phyloP scores from a whole-genome alignment of 225 moss, liverwort and hornwort species.

The Pseudoscleropodium purum region DNA sequence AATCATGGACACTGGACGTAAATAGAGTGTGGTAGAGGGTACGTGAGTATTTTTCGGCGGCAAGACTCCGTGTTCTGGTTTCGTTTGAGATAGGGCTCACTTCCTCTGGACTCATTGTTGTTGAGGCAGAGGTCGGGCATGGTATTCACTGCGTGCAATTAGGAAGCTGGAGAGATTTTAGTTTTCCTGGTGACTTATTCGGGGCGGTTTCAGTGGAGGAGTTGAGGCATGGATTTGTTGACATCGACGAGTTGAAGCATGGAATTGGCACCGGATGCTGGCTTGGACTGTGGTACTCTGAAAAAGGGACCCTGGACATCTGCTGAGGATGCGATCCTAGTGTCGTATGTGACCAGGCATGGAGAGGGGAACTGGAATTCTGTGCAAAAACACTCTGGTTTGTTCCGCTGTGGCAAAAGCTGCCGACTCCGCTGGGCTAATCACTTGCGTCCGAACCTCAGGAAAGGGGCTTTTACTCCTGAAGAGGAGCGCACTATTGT shows the following conservation, averaged over 20 bases:
- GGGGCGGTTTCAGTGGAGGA: not conserved
- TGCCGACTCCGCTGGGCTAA: constrained; percentile 98
- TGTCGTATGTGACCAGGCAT: constrained; percentile 91
- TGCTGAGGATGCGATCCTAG: constrained; percentile 83
- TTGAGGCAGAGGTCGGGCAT: not conserved
- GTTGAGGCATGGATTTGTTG: not conserved
- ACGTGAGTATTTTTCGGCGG: not conserved
- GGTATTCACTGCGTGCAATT: constrained; percentile 2
- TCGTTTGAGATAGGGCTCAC: not conserved
- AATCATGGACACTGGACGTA: not conserved
- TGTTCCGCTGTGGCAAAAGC: constrained; percentile 94
- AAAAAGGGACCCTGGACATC: constrained; percentile 99
- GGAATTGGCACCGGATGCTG: constrained; percentile 31
- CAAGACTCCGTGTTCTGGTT: not conserved
- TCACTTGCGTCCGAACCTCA: constrained; percentile 94
- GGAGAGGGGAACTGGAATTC: constrained; percentile 99
- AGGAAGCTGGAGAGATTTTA: constrained; percentile 6
- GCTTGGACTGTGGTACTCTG: constrained; percentile 55
- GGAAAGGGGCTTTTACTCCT: constrained; percentile 95
- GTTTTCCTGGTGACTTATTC: constrained; percentile 5
- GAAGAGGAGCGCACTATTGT: constrained; percentile 95
- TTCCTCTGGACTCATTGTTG: not conserved
- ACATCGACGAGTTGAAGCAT: not conserved
- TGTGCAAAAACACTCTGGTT: constrained; percentile 92
- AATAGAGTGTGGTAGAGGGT: not conserved